phyloP scores from a whole-genome alignment of 2,329 filamentous ascomycete genomes.

The Fonsecaea multimorphosa region DNA sequence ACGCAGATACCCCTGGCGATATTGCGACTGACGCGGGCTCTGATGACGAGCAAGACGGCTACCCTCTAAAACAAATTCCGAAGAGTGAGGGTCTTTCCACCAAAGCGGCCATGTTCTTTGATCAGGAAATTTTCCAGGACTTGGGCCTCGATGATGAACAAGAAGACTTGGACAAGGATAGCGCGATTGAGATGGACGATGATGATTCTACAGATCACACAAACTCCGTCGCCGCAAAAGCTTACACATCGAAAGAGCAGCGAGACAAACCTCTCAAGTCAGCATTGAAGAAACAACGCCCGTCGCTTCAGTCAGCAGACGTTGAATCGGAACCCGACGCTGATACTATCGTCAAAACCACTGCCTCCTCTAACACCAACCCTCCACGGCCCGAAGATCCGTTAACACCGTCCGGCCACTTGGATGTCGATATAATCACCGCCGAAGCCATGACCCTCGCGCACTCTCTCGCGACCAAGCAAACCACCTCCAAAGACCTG shows the following conservation, averaged over 20 bases:
- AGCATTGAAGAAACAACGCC: slow-evolving; percentile 38
- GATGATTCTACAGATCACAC: slow-evolving; percentile 39
- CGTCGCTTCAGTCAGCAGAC: not conserved
- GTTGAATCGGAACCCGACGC: slow-evolving; percentile 47
- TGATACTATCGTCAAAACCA: slow-evolving; percentile 38
- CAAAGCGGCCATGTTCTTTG: slow-evolving; percentile 86
- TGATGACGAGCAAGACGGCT: slow-evolving; percentile 47
- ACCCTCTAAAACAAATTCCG: slow-evolving; percentile 30
- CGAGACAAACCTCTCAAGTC: slow-evolving; percentile 41
- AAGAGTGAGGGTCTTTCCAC: slow-evolving; percentile 70
- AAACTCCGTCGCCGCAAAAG: slow-evolving; percentile 22
- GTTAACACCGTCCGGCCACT: slow-evolving; percentile 50
- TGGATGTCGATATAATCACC: slow-evolving; percentile 98
- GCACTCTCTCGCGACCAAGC: slow-evolving; percentile 84
- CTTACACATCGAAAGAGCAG: slow-evolving; percentile 37
- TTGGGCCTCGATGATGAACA: slow-evolving; percentile 67
- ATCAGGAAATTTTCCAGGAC: slow-evolving; percentile 90
- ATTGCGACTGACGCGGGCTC: slow-evolving; percentile 43
- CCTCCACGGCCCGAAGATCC: slow-evolving; percentile 44
- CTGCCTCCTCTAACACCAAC: not conserved
- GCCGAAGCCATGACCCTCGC: slow-evolving; percentile 98
- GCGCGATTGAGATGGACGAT: slow-evolving; percentile 47
- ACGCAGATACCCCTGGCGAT: slow-evolving; percentile 66
- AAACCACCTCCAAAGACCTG: slow-evolving; percentile 78
- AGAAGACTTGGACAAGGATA: slow-evolving; percentile 42